phyloP scores from a whole-genome alignment of 2,329 filamentous ascomycete genomes.

The Dothistroma septosporum region DNA sequence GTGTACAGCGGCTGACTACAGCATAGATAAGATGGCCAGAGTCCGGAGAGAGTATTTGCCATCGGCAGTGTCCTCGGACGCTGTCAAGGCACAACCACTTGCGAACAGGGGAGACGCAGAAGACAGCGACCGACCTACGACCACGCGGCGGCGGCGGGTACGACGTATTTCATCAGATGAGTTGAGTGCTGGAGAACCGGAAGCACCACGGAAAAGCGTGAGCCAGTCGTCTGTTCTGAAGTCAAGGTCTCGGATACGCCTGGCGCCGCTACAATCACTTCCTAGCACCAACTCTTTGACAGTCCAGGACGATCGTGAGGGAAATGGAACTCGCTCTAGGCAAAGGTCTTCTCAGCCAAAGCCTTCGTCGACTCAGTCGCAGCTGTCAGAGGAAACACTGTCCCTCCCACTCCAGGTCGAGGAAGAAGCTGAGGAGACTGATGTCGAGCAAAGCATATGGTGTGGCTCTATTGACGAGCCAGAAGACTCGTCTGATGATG shows the following conservation, averaged over 20 bases:
- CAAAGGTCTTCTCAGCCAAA: not conserved
- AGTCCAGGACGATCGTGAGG: not conserved
- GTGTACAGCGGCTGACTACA: not conserved
- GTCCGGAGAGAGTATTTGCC: not conserved
- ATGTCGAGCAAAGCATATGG: constrained; percentile 36
- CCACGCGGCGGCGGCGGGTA: not conserved
- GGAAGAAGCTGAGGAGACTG: constrained; percentile 21
- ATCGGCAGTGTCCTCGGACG: not conserved
- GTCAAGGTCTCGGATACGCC: not conserved
- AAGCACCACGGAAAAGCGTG: constrained; percentile 3
- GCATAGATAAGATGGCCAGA: not conserved
- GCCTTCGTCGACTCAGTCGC: not conserved
- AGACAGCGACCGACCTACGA: not conserved
- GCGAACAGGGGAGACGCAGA: no score
- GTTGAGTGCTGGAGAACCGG: constrained; percentile 14
- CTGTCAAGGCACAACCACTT: not conserved
- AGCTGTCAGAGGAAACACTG: not conserved
- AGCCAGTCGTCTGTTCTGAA: not conserved
- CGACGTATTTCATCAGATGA: constrained; percentile 13
- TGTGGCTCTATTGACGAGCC: constrained; percentile 28
- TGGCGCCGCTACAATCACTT: constrained; percentile 1
- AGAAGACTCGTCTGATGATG: constrained; percentile 22
- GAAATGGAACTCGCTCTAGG: not conserved
- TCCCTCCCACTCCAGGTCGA: not conserved
- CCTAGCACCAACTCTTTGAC: not conserved